phyloP scores from a whole-genome alignment of 305 asterid genomes.

The Caryopteris hybrid region DNA sequence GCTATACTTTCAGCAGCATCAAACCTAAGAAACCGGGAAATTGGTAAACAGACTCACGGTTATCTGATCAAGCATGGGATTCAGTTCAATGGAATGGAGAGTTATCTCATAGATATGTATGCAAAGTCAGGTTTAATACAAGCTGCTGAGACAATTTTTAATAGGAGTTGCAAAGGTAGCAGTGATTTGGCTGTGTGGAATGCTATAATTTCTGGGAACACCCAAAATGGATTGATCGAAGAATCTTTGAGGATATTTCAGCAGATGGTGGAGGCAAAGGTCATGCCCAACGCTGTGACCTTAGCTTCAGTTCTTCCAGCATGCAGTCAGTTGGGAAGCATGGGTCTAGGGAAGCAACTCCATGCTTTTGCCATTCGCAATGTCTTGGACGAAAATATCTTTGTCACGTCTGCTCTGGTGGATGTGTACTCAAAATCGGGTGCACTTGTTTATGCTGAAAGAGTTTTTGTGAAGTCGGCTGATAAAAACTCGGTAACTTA shows the following conservation, averaged over 20 bases:
- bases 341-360: conserved; percentile 58
- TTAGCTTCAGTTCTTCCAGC: conserved; percentile 81
- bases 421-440: conserved; percentile 95
- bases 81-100: conserved; percentile 66
- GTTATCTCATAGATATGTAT: conserved; percentile 89
- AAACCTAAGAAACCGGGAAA: conserved; percentile 51
- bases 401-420: conserved; percentile 70
- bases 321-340: conserved; percentile 64
- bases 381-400: conserved; percentile 54
- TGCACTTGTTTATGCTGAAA: conserved; percentile 54
- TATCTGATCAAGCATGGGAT: conserved; percentile 65
- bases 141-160: conserved; percentile 56
- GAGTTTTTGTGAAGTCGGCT: conserved; percentile 41
- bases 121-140: conserved; percentile 57
- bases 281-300: conserved; percentile 68
- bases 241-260: conserved; percentile 47
- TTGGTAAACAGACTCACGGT: conserved; percentile 78
- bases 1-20: conserved; percentile 82
- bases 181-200: conserved; percentile 77
- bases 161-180: conserved; percentile 24
- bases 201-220: conserved; percentile 71
- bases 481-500: conserved; percentile 68
- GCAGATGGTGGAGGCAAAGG: conserved; percentile 59
- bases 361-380: conserved; percentile 67
- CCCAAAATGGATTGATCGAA: conserved; percentile 57